Evolutionary conservation across 257 asterid species (phyloP), one percentile per base, ranked within the genome.

Genomic region (Nicotiana sylvestris): DNA sequence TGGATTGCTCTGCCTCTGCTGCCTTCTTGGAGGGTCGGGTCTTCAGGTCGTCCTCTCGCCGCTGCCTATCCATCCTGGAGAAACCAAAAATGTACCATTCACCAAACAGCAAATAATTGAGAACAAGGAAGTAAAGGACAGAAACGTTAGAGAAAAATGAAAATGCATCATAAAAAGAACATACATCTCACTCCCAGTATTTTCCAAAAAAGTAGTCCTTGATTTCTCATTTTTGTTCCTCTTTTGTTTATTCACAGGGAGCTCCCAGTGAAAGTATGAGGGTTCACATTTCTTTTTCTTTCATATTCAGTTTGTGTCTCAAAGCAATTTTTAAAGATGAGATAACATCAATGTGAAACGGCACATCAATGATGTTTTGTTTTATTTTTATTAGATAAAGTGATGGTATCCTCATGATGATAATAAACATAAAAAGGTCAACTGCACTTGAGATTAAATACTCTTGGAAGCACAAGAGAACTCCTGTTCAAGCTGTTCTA

Each of bases 31-130:
- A 95, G 66, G 99, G 87, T 81, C 94, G 95, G 35, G 88, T 93
- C 87, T 94, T 96, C 85, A 87, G 84, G 89, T 93, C 99, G 66
- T 94, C 98, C 67, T 94, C 99, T 60, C 99, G 97, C 35, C 99
- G 90, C 86, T 93, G 98, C 83, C 98, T 88, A 88, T 96, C 99
- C 98, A 92, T 94, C 88, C 97, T 94, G 90, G 66, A 9, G 81
- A 86, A 80, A 32, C n/a, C 35, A 66, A 66, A 70, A 30, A 37
- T 37, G 58, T 81, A 81, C 15, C 53, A 3, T 66, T 81, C 37
- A 32, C 78, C 37, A 68, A 81, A 18, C 51, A 67, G 57, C 43
- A 81, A 57, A 66, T 81, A 43, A 76, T 32, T 27, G 9, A 64
- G 64, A 27, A 37, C 18, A 51, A 51, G 15, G 51, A 51, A 0